Evolutionary conservation across 306 rosid species (phyloP), one percentile per base, ranked within the genome.

Genomic region (Prunus davidiana): DNA sequence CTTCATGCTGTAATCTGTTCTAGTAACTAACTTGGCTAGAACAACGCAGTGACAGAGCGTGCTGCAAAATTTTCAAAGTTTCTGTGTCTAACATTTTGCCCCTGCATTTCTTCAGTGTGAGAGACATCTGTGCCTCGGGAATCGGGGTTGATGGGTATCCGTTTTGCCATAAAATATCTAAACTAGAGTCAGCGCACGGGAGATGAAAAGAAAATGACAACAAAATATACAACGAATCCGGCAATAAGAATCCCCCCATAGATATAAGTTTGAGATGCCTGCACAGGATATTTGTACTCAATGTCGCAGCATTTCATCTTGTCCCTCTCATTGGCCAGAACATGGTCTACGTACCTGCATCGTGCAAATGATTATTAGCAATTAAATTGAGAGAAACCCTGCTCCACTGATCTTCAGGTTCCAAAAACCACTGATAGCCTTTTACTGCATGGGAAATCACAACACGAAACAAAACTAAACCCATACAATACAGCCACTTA

Each of bases 231-330:
- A 57, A 90, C n/a, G 51, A 89, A 95, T 46, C 99, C 99, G 50
- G 99, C 99, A 38, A 92, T 69, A 49, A 95, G 93, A 76, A 92
- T 92, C 68, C 93, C 99, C 19, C 97, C 99, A 47, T 90, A 95
- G 78, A 90, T 84, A 84, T 86, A 90, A 67, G 95, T 86, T 83
- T 92, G 97, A 80, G 97, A 89, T 52, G 97, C 77, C 69, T 89
- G 93, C 78, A 82, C 89, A 0, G 99, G 96, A 71, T 90, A 90
- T 75, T 89, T 95, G 90, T 85, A 95, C 85, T 90, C 96, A 75
- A 92, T 86, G 50, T 76, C 78, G 87, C 99, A 95, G 82, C 99
- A 95, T 76, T 74, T 86, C 97, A 95, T 92, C 64, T 88, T 91
- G 56, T 84, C 97, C 88, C 85, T 92, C 80, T 95, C 97, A 14